Base-by-base conservation (phyloP, 306 rosid genomes). In the Vigna radiata region DNA sequence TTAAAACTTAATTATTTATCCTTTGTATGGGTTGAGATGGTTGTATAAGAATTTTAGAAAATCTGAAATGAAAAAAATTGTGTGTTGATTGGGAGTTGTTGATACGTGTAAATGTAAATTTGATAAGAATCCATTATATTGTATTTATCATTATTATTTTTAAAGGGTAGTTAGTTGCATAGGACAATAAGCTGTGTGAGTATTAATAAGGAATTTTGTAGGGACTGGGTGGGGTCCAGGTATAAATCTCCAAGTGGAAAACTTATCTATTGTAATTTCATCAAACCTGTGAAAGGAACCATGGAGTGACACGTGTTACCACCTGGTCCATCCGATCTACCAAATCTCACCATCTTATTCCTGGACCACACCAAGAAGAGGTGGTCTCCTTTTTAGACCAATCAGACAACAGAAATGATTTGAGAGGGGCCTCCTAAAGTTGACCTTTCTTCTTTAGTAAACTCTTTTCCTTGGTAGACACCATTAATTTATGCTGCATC, bases 401-500 rank as follows among this genome's bases (percentile, higher is more conserved):
- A 63, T 69, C 15, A 37, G 39, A 47, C 17, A 63, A 54, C 4
- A 46, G 4, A 4, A 70, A 41, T 77, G 85, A 77, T 74, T 76
- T 77, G 79, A 63, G 18, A 15, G 61, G 39, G 29, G 25, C 75
- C 79, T 64, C 14, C 18, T 46, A 62, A 71, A 64, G 75, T 46
- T 23, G 41, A 64, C 27, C 65, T 54, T 70, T 58, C 37, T 63
- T 65, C 21, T 59, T 70, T 53, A 53, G 53, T 82, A 43, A 82
- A 70, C 54, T 49, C 13, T 46, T 71, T 77, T 39, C 79, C n/a
- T n/a, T n/a, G n/a, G n/a, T n/a, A n/a, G n/a, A n/a, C n/a, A n/a
- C n/a, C 71, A 72, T 75, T 53, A 27, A 72, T 53, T 46, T 77
- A 52, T 69, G 25, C 67, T 61, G 82, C 39, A 76, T 77, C 82